Evolutionary conservation across 176 grass and related monocot species (phyloP).

Genomic region (Stipa capillata): DNA sequence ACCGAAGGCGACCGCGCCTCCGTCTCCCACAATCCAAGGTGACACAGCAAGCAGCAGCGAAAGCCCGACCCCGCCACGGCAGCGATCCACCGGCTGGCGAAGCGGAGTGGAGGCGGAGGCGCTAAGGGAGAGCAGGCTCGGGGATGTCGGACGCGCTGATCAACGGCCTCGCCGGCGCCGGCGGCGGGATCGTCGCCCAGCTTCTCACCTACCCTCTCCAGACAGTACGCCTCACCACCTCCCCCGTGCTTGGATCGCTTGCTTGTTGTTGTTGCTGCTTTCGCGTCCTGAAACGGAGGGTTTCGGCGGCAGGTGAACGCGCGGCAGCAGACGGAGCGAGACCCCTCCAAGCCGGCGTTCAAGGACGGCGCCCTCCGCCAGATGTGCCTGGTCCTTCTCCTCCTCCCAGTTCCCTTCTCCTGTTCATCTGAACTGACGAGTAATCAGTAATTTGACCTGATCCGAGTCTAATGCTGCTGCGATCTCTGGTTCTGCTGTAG

Average conservation of each 20-base stretch:
- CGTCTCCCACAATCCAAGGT: constrained; percentile 1
- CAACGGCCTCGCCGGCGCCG: constrained; percentile 75
- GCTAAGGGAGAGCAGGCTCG: no score
- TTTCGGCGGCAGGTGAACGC: constrained; percentile 61
- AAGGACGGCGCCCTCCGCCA: constrained; percentile 54
- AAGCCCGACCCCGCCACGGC: not conserved
- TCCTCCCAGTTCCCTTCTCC: not conserved
- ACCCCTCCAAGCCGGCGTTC: constrained; percentile 43
- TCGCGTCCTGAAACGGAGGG: not conserved
- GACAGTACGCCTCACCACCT: constrained; percentile 35
- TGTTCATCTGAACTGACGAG: not conserved
- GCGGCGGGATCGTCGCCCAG: constrained; percentile 70
- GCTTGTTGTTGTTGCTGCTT: not conserved
- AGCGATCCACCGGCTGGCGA: constrained; percentile 12
- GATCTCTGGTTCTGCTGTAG: constrained; percentile 12
- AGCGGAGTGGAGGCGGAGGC: not conserved
- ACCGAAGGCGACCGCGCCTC: not conserved
- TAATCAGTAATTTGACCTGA: not conserved
- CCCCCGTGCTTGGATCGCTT: not conserved
- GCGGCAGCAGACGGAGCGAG: constrained; percentile 75
- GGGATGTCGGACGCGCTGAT: constrained; percentile 76
- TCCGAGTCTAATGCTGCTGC: constrained; percentile 9
- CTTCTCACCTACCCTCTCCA: no score
- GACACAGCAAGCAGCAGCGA: not conserved
- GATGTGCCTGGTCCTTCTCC: constrained; percentile 43